phyloP scores from a whole-genome alignment of 2,329 filamentous ascomycete genomes.

The Epichloe gansuensis region DNA sequence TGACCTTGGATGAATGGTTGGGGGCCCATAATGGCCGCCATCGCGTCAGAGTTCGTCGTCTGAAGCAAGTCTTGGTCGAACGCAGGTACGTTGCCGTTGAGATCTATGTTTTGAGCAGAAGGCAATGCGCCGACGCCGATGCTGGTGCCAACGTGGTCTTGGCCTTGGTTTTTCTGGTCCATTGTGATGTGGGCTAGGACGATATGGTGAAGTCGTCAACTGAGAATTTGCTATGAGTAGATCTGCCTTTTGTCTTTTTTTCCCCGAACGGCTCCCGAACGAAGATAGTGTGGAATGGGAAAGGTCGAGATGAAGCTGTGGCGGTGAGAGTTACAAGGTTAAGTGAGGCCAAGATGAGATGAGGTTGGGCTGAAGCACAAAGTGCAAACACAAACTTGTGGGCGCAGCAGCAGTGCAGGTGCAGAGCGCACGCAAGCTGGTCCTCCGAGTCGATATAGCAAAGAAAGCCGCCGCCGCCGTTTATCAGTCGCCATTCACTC shows the following conservation, averaged over 20 bases:
- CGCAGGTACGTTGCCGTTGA: conserved; percentile 4
- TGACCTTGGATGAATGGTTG: conserved; percentile 16
- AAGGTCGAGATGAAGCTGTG: not conserved
- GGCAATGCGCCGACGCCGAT: not conserved
- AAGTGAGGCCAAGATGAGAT: not conserved
- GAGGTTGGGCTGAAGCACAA: not conserved
- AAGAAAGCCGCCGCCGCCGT: too few species aligned
- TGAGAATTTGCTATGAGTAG: not conserved
- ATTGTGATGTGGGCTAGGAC: not conserved
- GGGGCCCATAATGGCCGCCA: conserved; percentile 14
- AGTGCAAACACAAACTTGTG: too few species aligned
- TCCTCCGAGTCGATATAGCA: too few species aligned
- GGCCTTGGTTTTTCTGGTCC: conserved; percentile 6
- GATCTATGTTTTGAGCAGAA: not conserved
- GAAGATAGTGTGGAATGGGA: not conserved
- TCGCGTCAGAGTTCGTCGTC: conserved; percentile 4
- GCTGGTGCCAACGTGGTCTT: not conserved
- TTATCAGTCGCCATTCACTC: too few species aligned
- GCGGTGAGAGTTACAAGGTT: not conserved
- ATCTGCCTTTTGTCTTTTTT: too few species aligned
- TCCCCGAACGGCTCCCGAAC: too few species aligned
- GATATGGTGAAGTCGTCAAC: not conserved
- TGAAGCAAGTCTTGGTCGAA: conserved; percentile 4
- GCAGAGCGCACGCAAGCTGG: too few species aligned
- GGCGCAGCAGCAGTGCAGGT: too few species aligned